Percentiles rank a stretch among this genome's conserved stretches.
Conservation (phyloP, 1,139 yeast species). For the Suhomyces wounanorum region DNA sequence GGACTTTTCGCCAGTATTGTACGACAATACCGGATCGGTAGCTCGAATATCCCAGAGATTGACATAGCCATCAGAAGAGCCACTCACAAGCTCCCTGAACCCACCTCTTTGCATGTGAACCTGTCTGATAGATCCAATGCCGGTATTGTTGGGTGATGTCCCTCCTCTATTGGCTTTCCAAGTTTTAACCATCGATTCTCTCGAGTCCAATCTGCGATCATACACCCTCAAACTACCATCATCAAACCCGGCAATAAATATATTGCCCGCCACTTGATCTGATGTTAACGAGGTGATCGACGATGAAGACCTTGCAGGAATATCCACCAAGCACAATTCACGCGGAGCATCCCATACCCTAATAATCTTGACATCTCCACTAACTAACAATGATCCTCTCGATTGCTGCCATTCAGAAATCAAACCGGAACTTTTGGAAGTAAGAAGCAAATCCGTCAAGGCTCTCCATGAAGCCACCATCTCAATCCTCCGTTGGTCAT, state of each 20-base stretch:
- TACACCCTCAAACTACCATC: slow-evolving; percentile 91
- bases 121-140: slow-evolving; percentile 67
- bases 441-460: slow-evolving; percentile 75
- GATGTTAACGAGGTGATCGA: slow-evolving; percentile 87
- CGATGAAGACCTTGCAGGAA: slow-evolving; percentile 91
- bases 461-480: slow-evolving; percentile 93
- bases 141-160: slow-evolving; percentile 23
- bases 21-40: slow-evolving; percentile 69
- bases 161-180: slow-evolving; percentile 48
- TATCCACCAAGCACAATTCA: slow-evolving; percentile 81
- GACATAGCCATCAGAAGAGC: slow-evolving; percentile 78
- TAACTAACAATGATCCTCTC: slow-evolving; percentile 84
- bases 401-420: slow-evolving; percentile 97
- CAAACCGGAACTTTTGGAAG: slow-evolving; percentile 82
- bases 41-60: slow-evolving; percentile 88
- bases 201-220: slow-evolving; percentile 81
- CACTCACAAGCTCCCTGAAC: slow-evolving; percentile 83
- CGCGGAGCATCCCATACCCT: slow-evolving; percentile 97
- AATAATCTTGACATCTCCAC: slow-evolving; percentile 93
- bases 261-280: slow-evolving; percentile 94
- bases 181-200: slow-evolving; percentile 82
- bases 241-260: slow-evolving; percentile 88
- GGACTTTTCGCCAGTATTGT: slow-evolving; percentile 57
- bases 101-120: slow-evolving; percentile 98
- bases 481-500: slow-evolving; percentile 43